Conservation (phyloP, 2,329 filamentous ascomycete genomes). For the Zalaria obscura region DNA sequence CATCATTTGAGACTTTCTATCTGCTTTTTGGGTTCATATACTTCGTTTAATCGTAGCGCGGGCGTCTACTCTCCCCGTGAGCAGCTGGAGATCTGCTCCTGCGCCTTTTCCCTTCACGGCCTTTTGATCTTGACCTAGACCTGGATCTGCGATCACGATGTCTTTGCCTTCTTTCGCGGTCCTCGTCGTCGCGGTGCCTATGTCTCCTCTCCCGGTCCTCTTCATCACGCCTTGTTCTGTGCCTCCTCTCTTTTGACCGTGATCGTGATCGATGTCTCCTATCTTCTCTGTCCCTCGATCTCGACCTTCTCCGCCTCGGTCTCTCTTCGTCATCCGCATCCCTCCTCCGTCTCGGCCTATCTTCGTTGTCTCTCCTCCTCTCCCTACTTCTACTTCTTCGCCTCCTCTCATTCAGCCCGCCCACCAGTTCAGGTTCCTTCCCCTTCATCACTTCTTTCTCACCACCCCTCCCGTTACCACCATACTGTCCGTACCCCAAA, state of each 20-base stretch:
- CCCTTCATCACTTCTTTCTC: slow-evolving; percentile 3
- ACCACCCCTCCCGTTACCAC: slow-evolving; percentile 21
- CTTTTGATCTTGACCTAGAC: slow-evolving; percentile 4
- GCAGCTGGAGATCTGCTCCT: slow-evolving; percentile 9
- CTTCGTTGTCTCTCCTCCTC: slow-evolving; percentile 6
- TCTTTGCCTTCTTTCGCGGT: no score
- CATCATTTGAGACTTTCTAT: no score
- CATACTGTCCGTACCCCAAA: slow-evolving; percentile 13
- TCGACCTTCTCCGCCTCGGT: slow-evolving; percentile 6
- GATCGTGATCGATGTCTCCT: slow-evolving; percentile 7
- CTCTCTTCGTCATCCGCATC: slow-evolving; percentile 6
- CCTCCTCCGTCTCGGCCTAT: slow-evolving; percentile 7
- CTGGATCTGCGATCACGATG: slow-evolving; percentile 2
- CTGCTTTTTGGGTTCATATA: neutral
- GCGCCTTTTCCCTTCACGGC: slow-evolving; percentile 3
- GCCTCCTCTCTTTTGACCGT: slow-evolving; percentile 10
- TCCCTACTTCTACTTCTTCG: slow-evolving; percentile 6
- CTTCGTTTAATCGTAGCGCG: neutral
- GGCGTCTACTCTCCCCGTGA: slow-evolving; percentile 2
- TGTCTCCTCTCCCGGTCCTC: slow-evolving; percentile 1
- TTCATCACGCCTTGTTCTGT: slow-evolving; percentile 8
- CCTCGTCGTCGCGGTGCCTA: slow-evolving; percentile 2
- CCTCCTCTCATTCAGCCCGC: slow-evolving; percentile 22
- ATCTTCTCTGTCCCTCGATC: slow-evolving; percentile 13
- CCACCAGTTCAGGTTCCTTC: slow-evolving; percentile 22